Evolutionary conservation across 2,329 filamentous ascomycete genomes (phyloP).

Genomic region (Pyrenochaeta sp.): DNA sequence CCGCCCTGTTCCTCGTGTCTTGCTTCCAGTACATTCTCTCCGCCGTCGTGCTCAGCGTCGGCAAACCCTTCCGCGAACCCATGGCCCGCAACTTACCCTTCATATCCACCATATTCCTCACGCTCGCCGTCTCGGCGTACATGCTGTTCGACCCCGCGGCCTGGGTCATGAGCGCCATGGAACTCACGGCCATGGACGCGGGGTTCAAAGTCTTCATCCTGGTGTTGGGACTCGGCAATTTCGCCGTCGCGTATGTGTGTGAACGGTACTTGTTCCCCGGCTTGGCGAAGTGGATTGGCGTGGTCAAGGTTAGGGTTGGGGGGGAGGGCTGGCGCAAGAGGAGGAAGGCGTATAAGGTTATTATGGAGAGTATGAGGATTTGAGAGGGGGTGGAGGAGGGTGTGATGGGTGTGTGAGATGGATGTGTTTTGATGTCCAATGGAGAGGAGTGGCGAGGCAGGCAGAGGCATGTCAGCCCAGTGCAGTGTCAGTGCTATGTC

Average conservation of each 20-base stretch:
- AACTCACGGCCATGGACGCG: conserved; percentile 78
- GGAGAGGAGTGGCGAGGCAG: no score
- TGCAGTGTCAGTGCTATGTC: no score
- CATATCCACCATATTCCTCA: conserved; percentile 74
- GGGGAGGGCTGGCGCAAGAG: conserved; percentile 70
- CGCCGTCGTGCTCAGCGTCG: conserved; percentile 89
- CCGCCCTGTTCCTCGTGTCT: conserved; percentile 84
- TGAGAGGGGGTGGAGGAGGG: conserved; percentile 6
- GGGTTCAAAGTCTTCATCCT: conserved; percentile 78
- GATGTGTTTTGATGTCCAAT: neutral
- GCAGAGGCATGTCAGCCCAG: no score
- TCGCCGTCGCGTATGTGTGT: conserved; percentile 72
- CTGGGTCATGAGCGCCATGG: conserved; percentile 78
- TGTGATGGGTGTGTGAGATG: neutral
- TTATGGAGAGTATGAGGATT: conserved; percentile 53
- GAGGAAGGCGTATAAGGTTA: conserved; percentile 86
- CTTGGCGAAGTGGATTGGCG: conserved; percentile 73
- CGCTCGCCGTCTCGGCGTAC: conserved; percentile 73
- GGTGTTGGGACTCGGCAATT: conserved; percentile 71
- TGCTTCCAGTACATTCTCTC: conserved; percentile 96
- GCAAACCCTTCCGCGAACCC: conserved; percentile 83
- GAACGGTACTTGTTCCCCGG: conserved; percentile 75
- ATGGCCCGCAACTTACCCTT: conserved; percentile 87
- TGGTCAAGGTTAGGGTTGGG: conserved; percentile 62
- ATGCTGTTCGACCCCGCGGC: conserved; percentile 79